These are phyloP conservation scores for Marasmius fiardii DNA, from an alignment of 1,284 basidiomycete genomes.

Conservation along the genomic window DNA sequence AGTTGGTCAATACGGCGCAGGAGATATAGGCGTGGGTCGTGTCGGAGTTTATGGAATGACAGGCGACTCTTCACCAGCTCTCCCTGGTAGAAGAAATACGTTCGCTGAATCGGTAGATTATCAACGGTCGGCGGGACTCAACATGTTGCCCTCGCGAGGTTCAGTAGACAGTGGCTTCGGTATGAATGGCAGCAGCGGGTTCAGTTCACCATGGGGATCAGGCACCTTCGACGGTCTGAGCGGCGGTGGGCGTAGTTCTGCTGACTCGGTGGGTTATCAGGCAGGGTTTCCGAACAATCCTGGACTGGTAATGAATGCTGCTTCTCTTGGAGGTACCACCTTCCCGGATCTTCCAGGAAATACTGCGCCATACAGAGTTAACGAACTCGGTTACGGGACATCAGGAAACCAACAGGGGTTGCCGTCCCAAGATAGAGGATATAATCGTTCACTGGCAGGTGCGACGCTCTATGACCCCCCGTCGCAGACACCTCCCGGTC, in stretches of 20 bases:
- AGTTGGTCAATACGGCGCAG: constrained; percentile 35
- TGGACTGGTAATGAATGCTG: background rate
- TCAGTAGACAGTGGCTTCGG: constrained; percentile 40
- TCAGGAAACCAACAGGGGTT: constrained; percentile 1
- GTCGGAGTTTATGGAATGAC: constrained; percentile 17
- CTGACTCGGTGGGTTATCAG: constrained; percentile 11
- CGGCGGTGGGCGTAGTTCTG: constrained; percentile 19
- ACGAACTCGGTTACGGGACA: constrained; percentile 4
- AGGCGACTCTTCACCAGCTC: constrained; percentile 27
- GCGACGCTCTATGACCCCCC: constrained; percentile 1
- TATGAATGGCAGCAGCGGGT: constrained; percentile 31
- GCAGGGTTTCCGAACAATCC: constrained; percentile 1
- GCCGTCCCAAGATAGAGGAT: background rate
- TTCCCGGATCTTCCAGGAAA: background rate
- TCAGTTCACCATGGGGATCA: constrained; percentile 35
- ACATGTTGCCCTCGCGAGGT: constrained; percentile 30
- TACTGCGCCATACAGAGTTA: constrained; percentile 5
- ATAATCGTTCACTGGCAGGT: constrained; percentile 1
- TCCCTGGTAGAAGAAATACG: constrained; percentile 29
- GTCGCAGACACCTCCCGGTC: constrained; percentile 3
- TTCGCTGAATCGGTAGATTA: constrained; percentile 30
- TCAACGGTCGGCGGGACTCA: constrained; percentile 28
- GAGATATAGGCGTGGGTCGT: constrained; percentile 28
- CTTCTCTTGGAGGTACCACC: background rate
- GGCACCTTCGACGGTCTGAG: constrained; percentile 16